Base-by-base conservation (phyloP, 352 stramenopile species). In the Globisporangium takayamanum region DNA sequence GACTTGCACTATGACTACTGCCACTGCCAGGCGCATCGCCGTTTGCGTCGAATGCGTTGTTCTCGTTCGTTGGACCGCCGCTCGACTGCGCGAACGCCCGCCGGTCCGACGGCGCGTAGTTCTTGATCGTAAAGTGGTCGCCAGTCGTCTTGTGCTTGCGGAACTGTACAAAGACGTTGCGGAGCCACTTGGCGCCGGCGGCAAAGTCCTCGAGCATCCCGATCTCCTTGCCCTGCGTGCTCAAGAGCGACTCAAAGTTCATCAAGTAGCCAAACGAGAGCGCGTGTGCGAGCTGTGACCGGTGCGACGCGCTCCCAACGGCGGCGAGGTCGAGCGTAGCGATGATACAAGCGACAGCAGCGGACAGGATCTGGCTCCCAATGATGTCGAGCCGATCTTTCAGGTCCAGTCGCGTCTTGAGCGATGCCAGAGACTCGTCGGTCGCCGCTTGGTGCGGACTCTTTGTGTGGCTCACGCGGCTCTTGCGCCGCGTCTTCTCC, bases 161-260 rank as follows among this genome's bases (percentile, higher is more conserved):
- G 50, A 91, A 91, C 66, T 88, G 78, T 28, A 91, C 72, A 65
- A 84, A 88, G 50, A 93, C 84, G 50, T 80, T 85, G 41, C 69
- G 72, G 16, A 97, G 69, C 87, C 84, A 94, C 57, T 90, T 77
- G 26, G 76, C 83, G 10, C 83, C 87, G 11, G 81, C 87, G 10
- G 80, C 82, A 64, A 97, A 89, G 63, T 97, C 89, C 64, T 95
- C 78, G 1, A 99, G 82, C 96, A 98, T 98, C 14, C 88, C 90
- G 14, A 97, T 78, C 65, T 99, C 96, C 63, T 98, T 97, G 37
- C 94, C 94, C 50, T 97, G 89, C 42, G 95, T 96, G 71, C 81
- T 92, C 64, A 94, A 53, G 36, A 94, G 67, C 54, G 84, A 94
- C 68, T 94, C 84, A 53, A 92, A 94, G 62, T 91, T 80, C 53